Evolutionary conservation across 1,139 yeast genomes (phyloP).

Genomic region (Diutina siamensis): DNA sequence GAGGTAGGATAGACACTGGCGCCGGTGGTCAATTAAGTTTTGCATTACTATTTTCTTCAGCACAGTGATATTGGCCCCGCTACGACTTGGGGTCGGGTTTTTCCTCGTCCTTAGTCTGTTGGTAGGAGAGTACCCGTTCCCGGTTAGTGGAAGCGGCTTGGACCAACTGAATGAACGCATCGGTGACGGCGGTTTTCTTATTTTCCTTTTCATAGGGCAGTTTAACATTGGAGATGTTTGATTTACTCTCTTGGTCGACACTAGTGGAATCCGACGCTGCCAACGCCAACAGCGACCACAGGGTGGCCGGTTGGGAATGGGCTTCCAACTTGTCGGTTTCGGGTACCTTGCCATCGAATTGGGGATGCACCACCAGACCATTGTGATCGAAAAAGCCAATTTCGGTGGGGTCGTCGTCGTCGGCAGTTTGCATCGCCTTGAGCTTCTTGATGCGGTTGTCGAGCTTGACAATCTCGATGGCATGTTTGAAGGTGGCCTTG

Average conservation of each 20-base stretch:
- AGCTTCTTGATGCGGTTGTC: conserved; percentile 63
- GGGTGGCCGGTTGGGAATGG: conserved; percentile 14
- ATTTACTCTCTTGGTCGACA: conserved; percentile 11
- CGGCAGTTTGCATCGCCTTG: conserved; percentile 39
- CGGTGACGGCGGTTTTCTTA: conserved; percentile 12
- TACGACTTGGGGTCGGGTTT: no score
- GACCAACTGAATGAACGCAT: conserved; percentile 65
- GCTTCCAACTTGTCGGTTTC: conserved; percentile 10
- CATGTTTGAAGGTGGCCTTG: conserved; percentile 73
- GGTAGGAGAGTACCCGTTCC: conserved; percentile 39
- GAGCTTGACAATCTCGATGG: conserved; percentile 69
- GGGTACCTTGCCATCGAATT: conserved; percentile 6
- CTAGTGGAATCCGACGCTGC: conserved; percentile 7
- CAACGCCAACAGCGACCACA: conserved; percentile 12
- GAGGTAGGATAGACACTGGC: no score
- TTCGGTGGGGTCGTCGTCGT: conserved; percentile 44
- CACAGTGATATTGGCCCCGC: no score
- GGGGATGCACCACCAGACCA: conserved; percentile 12
- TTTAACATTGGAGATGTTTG: conserved; percentile 13
- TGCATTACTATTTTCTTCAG: neutral
- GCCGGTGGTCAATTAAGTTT: no score
- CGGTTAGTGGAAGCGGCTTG: conserved; percentile 58
- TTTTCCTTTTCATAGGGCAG: conserved; percentile 9
- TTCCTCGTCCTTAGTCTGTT: conserved; percentile 8
- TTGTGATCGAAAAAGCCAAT: conserved; percentile 29